These are phyloP conservation scores for Rhododendron ferrugineum DNA, from an alignment of 148 eudicot species.

Conservation along the genomic window DNA sequence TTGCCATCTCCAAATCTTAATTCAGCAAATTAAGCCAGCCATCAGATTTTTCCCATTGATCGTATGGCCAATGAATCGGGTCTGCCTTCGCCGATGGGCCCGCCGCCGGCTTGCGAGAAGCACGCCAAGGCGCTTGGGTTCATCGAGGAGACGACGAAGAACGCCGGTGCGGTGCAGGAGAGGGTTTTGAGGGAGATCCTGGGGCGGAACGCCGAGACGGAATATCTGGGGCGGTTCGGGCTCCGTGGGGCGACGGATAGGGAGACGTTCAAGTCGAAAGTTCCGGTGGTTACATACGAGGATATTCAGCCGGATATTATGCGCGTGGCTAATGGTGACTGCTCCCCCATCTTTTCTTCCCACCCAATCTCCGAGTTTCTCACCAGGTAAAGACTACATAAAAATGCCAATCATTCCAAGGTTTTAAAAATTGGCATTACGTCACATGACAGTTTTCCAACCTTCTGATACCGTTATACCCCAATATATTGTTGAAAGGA, in stretches of 20 bases:
- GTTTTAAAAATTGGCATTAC: too few relatives aligned
- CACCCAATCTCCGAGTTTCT: constrained; percentile 29
- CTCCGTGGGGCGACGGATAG: constrained; percentile 12
- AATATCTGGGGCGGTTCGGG: constrained; percentile 15
- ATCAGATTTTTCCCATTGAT: neutral
- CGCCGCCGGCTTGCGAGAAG: neutral
- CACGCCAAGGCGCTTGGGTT: constrained; percentile 17
- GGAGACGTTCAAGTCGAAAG: constrained; percentile 19
- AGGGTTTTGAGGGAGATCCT: constrained; percentile 22
- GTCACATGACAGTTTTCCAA: too few relatives aligned
- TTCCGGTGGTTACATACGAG: constrained; percentile 19
- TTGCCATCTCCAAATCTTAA: neutral
- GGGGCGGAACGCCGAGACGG: constrained; percentile 12
- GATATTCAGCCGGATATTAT: constrained; percentile 17
- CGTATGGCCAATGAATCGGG: constrained; percentile 13
- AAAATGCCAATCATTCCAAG: too few relatives aligned
- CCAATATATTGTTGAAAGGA: too few relatives aligned
- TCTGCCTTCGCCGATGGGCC: neutral
- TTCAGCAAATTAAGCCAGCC: neutral
- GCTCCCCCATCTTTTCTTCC: constrained; percentile 23
- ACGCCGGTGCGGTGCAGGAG: constrained; percentile 11
- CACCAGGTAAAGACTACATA: constrained; percentile 16
- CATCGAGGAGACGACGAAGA: constrained; percentile 20
- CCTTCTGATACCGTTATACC: too few relatives aligned
- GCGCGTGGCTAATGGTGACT: constrained; percentile 21